These are phyloP conservation scores for Eruca vesicaria DNA, from an alignment of 441 rosid species.

Conservation along the genomic window DNA sequence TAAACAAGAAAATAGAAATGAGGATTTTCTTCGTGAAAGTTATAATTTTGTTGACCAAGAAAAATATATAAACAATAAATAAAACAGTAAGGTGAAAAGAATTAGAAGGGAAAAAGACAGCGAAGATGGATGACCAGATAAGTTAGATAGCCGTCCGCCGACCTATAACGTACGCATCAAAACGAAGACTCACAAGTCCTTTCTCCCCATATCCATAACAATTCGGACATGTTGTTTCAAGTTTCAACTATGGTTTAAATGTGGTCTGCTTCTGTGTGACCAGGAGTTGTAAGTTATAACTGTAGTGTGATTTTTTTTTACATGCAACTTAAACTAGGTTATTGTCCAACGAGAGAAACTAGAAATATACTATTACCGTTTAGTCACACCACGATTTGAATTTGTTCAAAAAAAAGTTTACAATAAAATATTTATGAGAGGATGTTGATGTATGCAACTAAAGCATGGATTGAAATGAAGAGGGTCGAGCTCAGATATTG, in stretches of 20 bases:
- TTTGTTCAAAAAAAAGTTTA: too few relatives aligned
- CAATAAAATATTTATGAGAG: background rate
- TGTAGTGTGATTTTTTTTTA: background rate
- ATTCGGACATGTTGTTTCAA: background rate
- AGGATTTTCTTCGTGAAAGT: background rate
- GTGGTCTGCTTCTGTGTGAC: background rate
- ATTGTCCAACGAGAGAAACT: slow-evolving; percentile 6
- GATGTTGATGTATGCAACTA: slow-evolving; percentile 9
- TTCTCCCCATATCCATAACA: background rate
- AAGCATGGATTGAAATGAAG: slow-evolving; percentile 11
- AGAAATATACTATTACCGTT: background rate
- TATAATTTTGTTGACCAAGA: background rate
- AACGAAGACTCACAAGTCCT: slow-evolving; percentile 16
- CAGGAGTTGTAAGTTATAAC: background rate
- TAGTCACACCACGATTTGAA: background rate
- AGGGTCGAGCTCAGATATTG: slow-evolving; percentile 7
- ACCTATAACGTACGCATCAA: slow-evolving; percentile 30
- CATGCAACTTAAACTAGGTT: too few relatives aligned
- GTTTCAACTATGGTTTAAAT: background rate
- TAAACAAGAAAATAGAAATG: background rate
- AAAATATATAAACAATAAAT: background rate
- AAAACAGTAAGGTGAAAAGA: background rate
- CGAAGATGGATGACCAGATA: slow-evolving; percentile 26
- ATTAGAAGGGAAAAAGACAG: slow-evolving; percentile 22
- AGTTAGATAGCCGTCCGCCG: slow-evolving; percentile 34